Percentiles rank a stretch among this genome's conserved stretches.
phyloP scores from a whole-genome alignment of 2,329 filamentous ascomycete species.

The Diplodia scrobiculata region DNA sequence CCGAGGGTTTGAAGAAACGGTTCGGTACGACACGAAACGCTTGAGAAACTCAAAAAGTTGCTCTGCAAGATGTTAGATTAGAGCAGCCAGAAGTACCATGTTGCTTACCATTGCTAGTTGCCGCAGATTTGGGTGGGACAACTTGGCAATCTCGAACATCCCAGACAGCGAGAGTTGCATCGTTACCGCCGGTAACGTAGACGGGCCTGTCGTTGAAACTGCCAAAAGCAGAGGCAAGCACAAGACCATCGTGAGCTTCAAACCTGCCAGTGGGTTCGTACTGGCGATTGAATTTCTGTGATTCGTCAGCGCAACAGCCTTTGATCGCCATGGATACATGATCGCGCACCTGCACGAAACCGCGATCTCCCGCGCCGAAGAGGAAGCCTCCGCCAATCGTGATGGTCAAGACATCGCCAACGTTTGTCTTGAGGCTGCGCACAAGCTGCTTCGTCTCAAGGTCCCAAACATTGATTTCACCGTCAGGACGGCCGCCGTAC shows the following conservation, averaged over 20 bases:
- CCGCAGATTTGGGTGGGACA: conserved; percentile 49
- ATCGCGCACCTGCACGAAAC: conserved; percentile 57
- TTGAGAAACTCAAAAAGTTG: conserved; percentile 66
- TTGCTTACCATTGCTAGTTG: conserved; percentile 59
- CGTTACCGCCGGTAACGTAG: conserved; percentile 93
- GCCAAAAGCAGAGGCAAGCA: conserved; percentile 79
- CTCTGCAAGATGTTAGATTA: conserved; percentile 49
- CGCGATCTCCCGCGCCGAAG: conserved; percentile 86
- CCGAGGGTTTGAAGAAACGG: conserved; percentile 81
- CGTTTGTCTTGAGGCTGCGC: conserved; percentile 78
- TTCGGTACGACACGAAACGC: conserved; percentile 89
- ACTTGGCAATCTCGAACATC: conserved; percentile 64
- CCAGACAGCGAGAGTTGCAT: conserved; percentile 88
- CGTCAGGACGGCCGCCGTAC: conserved; percentile 84
- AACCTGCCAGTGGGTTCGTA: conserved; percentile 78
- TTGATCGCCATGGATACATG: conserved; percentile 32
- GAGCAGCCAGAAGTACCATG: conserved; percentile 27
- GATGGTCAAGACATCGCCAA: conserved; percentile 80
- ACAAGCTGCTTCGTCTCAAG: conserved; percentile 90
- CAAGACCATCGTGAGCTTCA: conserved; percentile 82
- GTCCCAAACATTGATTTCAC: conserved; percentile 94
- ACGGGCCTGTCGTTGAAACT: conserved; percentile 71
- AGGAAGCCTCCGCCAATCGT: conserved; percentile 82
- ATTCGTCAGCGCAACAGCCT: conserved; percentile 28
- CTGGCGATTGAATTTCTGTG: conserved; percentile 72